Evolutionary conservation across 495 filamentous ascomycete species (phyloP), one percentile per base, ranked within the genome.

Genomic region (Friedmanniomyces simplex): DNA sequence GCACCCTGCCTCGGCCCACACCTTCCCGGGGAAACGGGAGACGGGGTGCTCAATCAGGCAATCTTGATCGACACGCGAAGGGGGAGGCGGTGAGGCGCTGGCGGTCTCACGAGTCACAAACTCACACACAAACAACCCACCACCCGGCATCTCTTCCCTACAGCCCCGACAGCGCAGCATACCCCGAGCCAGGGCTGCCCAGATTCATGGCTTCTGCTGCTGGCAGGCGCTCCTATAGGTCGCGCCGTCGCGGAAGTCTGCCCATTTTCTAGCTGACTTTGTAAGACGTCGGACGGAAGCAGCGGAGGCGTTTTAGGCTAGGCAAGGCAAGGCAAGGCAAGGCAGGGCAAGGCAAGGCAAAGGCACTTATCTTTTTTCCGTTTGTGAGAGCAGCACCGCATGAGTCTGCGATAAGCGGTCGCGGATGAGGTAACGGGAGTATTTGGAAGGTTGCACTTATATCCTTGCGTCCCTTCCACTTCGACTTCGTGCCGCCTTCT

Each of bases 351-450:
- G 49, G 30, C 16, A 20, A 22, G 46, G 46, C 3, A 22, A 16
- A 16, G 22, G 22, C 16, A 18, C 22, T 22, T n/a, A 25, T 4
- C 16, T 49, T 7, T 36, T 34, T 36, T 32, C 10, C 12, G 30
- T 25, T 52, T 26, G 18, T n/a, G 2, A 14, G 49, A 25, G 26
- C 49, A 36, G 49, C 10, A 18, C 25, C 6, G 11, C 12, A 50
- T 14, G 22, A 24, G 20, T 30, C 47, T 24, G 22, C 22, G 49
- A 22, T 43, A 45, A 18, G n/a, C 39, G 7, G 20, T 57, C n/a
- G n/a, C n/a, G n/a, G 54, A 43, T 57, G 54, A 57, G 54, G 54
- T 57, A 57, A 57, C 26, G 28, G 26, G 28, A 32, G 28, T 32
- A 32, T 32, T 54, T 54, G 51, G 30, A 43, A 39, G 12, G 32